A percentile compares a stretch with the other conserved stretches of the same genome.
Conservation (phyloP, 192 early-diverging fungal genomes). For the Ambispora gerdemannii region DNA sequence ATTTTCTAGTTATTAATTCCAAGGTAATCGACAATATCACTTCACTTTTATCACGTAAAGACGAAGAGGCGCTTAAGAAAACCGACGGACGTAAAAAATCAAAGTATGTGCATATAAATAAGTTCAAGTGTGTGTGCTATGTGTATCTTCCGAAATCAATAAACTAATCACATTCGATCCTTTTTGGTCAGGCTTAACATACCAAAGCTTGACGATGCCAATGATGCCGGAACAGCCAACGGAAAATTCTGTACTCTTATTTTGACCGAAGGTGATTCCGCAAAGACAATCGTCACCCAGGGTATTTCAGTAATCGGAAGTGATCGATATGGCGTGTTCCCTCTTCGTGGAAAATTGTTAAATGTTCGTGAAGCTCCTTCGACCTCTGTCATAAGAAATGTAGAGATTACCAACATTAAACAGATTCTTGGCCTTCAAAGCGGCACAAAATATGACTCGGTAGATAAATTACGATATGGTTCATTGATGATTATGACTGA, state of each 20-base stretch:
- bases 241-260: conserved; percentile 86
- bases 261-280: conserved; percentile 96
- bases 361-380: conserved; percentile 89
- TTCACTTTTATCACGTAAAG: conserved; percentile 64
- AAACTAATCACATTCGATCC: too few relatives aligned
- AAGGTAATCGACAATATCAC: conserved; percentile 83
- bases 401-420: conserved; percentile 86
- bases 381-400: conserved; percentile 69
- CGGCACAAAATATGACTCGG: conserved; percentile 69
- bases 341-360: conserved; percentile 93
- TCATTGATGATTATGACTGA: conserved; percentile 99
- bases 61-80: conserved; percentile 78
- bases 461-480: conserved; percentile 83
- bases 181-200: too few relatives aligned
- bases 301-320: conserved; percentile 87
- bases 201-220: conserved; percentile 93
- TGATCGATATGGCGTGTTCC: conserved; percentile 91
- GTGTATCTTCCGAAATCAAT: too few relatives aligned
- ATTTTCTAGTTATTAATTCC: conserved; percentile 69
- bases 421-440: conserved; percentile 93
- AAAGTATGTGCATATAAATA: too few relatives aligned
- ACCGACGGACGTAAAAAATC: conserved; percentile 70
- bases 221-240: conserved; percentile 75
- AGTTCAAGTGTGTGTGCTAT: too few relatives aligned
- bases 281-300: conserved; percentile 82